These are phyloP conservation scores for Naegleria lovaniensis DNA, from an alignment of 208 protist genomes.

Conservation along the genomic window DNA sequence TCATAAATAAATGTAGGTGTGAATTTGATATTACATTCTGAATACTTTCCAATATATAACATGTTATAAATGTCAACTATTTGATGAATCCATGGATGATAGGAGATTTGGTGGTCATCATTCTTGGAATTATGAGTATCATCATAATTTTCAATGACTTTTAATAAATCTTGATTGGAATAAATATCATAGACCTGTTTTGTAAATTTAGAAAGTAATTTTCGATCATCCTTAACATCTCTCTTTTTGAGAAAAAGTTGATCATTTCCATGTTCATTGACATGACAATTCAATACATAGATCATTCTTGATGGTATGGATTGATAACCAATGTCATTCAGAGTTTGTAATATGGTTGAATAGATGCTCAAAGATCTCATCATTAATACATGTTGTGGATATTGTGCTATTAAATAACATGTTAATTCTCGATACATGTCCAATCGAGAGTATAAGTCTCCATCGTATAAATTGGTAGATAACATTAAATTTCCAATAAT, in stretches of 20 bases:
- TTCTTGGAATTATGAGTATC: not conserved
- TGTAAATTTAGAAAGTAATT: not conserved
- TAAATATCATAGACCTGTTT: too few species aligned
- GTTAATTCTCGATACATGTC: not conserved
- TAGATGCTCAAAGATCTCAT: not conserved
- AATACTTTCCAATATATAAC: not conserved
- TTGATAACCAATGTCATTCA: not conserved
- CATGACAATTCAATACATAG: not conserved
- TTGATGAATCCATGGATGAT: not conserved
- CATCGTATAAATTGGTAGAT: not conserved
- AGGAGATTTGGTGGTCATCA: not conserved
- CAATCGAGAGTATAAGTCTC: too few species aligned
- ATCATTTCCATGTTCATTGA: too few species aligned
- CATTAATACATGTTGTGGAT: not conserved
- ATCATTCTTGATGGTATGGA: not conserved
- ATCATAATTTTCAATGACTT: not conserved
- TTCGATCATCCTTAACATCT: not conserved
- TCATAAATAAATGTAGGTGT: not conserved
- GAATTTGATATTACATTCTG: not conserved
- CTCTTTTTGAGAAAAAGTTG: not conserved
- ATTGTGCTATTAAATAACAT: not conserved
- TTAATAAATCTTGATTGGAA: too few species aligned
- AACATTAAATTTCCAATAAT: not conserved
- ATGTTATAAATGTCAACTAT: not conserved
- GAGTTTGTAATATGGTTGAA: not conserved